These are phyloP conservation scores for Stemphylium vesicarium DNA, from an alignment of 2,329 filamentous ascomycete genomes.

Conservation along the genomic window DNA sequence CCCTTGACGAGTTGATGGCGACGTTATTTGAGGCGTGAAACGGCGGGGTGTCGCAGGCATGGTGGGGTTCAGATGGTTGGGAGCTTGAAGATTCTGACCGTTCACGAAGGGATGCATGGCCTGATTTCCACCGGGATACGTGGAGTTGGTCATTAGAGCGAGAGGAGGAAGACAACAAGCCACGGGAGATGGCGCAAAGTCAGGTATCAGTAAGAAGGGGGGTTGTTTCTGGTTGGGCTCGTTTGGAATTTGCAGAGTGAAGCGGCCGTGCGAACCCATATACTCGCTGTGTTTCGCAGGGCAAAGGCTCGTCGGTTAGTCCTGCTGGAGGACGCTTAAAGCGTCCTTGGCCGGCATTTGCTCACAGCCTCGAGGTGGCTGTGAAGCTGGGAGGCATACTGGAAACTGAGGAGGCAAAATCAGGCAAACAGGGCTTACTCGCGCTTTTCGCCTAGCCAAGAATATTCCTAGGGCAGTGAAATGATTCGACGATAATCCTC, in stretches of 20 bases:
- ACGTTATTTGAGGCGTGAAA: constrained; percentile 16
- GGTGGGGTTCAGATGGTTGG: constrained; percentile 3
- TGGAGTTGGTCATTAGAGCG: constrained; percentile 4
- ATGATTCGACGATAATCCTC: background rate
- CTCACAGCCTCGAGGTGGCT: constrained; percentile 14
- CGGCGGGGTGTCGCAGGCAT: constrained; percentile 11
- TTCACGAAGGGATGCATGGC: constrained; percentile 3
- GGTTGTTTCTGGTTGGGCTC: background rate
- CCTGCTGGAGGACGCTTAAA: constrained; percentile 12
- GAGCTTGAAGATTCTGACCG: constrained; percentile 1
- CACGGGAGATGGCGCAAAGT: background rate
- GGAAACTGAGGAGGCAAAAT: constrained; percentile 17
- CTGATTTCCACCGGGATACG: constrained; percentile 4
- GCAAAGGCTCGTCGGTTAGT: background rate
- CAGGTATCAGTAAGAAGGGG: background rate
- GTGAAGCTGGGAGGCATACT: constrained; percentile 14
- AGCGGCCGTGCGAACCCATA: background rate
- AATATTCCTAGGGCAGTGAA: too few relatives aligned
- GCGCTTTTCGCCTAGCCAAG: background rate
- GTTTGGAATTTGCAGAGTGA: background rate
- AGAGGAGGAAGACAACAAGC: background rate
- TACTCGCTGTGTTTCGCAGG: background rate
- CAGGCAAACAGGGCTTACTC: constrained; percentile 27
- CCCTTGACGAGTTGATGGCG: constrained; percentile 12
- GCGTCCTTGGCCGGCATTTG: constrained; percentile 13